These are phyloP conservation scores for Funneliformis mosseae DNA, from an alignment of 192 early-diverging fungal genomes.

Conservation along the genomic window DNA sequence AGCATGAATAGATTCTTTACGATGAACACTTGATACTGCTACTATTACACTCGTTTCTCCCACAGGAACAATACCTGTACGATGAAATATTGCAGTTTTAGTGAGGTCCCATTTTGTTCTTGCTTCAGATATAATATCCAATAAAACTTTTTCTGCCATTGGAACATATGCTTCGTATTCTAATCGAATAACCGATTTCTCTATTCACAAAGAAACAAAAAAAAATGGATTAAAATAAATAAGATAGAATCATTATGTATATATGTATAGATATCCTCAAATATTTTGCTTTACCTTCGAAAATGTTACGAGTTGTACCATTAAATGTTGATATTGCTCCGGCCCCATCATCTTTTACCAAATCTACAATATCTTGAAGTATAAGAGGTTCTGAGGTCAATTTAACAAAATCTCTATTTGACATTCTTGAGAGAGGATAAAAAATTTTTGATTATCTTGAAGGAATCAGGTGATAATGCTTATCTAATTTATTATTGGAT, in stretches of 20 bases:
- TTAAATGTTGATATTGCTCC: slow-evolving; percentile 90
- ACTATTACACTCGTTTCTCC: slow-evolving; percentile 83
- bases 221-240: background rate
- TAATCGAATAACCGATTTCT: slow-evolving; percentile 70
- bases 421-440: background rate
- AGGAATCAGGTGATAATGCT: background rate
- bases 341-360: slow-evolving; percentile 67
- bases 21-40: slow-evolving; percentile 77
- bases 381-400: slow-evolving; percentile 60
- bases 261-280: background rate
- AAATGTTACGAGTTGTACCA: slow-evolving; percentile 85
- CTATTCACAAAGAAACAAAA: slow-evolving; percentile 31
- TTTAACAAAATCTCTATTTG: slow-evolving; percentile 48
- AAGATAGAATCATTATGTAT: background rate
- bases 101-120: slow-evolving; percentile 66
- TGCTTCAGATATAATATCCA: slow-evolving; percentile 62
- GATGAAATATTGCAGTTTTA: slow-evolving; percentile 78
- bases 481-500: too few relatives aligned
- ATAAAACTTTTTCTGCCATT: slow-evolving; percentile 81
- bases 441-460: too few relatives aligned
- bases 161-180: slow-evolving; percentile 86
- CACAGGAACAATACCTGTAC: slow-evolving; percentile 76
- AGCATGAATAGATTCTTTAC: slow-evolving; percentile 75
- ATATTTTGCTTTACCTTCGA: slow-evolving; percentile 67
- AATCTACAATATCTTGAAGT: slow-evolving; percentile 60